Percentiles rank a stretch among this genome's conserved stretches.
Conservation (phyloP, 2,329 filamentous ascomycete species). For the Chrysosporium keratinophilum region DNA sequence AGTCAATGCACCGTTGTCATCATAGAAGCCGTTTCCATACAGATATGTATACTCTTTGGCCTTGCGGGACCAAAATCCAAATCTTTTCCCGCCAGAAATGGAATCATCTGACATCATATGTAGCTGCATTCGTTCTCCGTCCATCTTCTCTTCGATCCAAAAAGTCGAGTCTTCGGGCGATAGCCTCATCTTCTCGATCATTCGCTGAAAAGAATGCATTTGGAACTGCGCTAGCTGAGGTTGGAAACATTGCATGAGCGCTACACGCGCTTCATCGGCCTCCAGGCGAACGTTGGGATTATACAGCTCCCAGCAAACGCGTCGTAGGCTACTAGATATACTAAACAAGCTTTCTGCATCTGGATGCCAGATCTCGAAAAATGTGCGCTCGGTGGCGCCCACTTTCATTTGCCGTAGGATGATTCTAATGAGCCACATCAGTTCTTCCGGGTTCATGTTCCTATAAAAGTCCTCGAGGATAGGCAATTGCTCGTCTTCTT, state of each 20-base stretch:
- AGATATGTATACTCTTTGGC: conserved; percentile 94
- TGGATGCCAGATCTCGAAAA: conserved; percentile 72
- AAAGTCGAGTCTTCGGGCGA: conserved; percentile 65
- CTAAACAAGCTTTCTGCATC: conserved; percentile 72
- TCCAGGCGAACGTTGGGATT: conserved; percentile 63
- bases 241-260: conserved; percentile 90
- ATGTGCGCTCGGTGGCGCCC: conserved; percentile 74
- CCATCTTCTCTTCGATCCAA: conserved; percentile 97
- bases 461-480: conserved; percentile 78
- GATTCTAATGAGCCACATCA: conserved; percentile 91
- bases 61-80: conserved; percentile 89
- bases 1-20: conserved; percentile 67
- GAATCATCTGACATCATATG: conserved; percentile 69
- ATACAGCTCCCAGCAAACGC: conserved; percentile 89
- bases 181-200: conserved; percentile 58
- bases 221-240: conserved; percentile 92
- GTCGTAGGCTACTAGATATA: conserved; percentile 76
- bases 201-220: conserved; percentile 67
- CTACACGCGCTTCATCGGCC: conserved; percentile 62
- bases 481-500: conserved; percentile 72
- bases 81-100: conserved; percentile 58
- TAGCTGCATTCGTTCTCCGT: conserved; percentile 93
- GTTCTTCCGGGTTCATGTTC: conserved; percentile 83
- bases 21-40: conserved; percentile 67
- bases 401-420: conserved; percentile 71